Percentiles rank a stretch among this genome's conserved stretches.
Evolutionary conservation across 2,329 filamentous ascomycete species (phyloP).

Genomic region (Tolypocladium cylindrosporum): DNA sequence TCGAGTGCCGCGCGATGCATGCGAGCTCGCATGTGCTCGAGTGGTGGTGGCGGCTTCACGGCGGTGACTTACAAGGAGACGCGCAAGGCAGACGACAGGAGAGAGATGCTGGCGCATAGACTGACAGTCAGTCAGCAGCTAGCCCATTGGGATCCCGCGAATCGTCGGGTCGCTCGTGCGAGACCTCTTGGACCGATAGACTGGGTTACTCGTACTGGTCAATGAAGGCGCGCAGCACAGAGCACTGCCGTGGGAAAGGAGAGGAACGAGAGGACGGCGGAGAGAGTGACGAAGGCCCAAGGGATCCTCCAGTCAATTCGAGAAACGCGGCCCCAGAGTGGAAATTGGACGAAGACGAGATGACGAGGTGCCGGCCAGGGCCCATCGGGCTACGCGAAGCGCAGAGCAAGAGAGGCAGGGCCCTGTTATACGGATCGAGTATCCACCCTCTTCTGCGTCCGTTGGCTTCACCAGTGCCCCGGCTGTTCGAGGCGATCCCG

Average conservation of each 20-base stretch:
- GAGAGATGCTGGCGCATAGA: not conserved
- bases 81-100: not conserved
- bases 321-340: not conserved
- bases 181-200: not conserved
- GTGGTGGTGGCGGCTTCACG: not conserved
- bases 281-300: not conserved
- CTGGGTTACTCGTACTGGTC: not conserved
- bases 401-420: not conserved
- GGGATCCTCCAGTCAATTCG: not conserved
- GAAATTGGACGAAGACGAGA: conserved; percentile 2
- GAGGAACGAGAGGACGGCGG: not conserved
- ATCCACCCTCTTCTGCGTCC: not conserved
- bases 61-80: not conserved
- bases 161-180: not conserved
- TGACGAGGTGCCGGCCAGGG: not conserved
- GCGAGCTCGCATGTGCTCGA: not conserved
- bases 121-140: not conserved
- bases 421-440: not conserved
- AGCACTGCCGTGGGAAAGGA: not conserved
- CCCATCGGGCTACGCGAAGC: not conserved
- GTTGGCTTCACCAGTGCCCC: not conserved
- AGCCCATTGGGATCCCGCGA: not conserved
- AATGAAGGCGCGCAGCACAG: not conserved
- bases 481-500: not conserved
- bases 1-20: not conserved